Evolutionary conservation across 148 eudicot species (phyloP).

Genomic region (Pharnaceum exiguum): DNA sequence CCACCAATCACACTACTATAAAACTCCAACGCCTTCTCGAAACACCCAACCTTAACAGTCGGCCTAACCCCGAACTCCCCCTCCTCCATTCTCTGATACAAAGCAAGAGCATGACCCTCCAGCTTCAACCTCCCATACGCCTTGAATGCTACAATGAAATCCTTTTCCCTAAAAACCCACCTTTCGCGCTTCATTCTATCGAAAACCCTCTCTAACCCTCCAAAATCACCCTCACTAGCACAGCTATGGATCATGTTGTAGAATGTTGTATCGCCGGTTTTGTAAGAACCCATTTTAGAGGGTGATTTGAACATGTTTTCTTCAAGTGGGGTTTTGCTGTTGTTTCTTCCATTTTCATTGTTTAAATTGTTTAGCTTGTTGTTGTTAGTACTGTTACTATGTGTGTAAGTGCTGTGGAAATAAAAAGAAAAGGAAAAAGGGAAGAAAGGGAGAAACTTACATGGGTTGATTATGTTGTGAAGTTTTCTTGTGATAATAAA

Average conservation of each 20-base stretch:
- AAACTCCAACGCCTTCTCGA: conserved; percentile 52
- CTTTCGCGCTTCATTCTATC: conserved; percentile 61
- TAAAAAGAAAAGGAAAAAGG: conserved; percentile 11
- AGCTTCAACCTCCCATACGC: conserved; percentile 62
- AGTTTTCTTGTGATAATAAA: too few relatives aligned
- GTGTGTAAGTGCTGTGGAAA: conserved; percentile 13
- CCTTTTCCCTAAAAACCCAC: conserved; percentile 55
- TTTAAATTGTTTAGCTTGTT: too few relatives aligned
- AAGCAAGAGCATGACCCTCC: conserved; percentile 46
- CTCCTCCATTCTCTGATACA: conserved; percentile 66
- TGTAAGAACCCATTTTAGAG: conserved; percentile 56
- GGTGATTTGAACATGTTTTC: conserved; percentile 32
- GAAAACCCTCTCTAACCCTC: conserved; percentile 51
- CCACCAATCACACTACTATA: conserved; percentile 36
- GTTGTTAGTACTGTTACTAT: conserved; percentile 12
- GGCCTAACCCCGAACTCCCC: conserved; percentile 51
- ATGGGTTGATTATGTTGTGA: conserved; percentile 20
- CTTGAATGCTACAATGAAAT: conserved; percentile 53
- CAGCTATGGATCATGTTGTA: conserved; percentile 55
- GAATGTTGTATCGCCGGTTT: conserved; percentile 68
- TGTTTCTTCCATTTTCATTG: conserved; percentile 2
- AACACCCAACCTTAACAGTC: conserved; percentile 47
- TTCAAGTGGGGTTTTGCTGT: conserved; percentile 27
- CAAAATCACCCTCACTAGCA: conserved; percentile 55
- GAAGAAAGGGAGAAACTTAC: conserved; percentile 25